These are phyloP conservation scores for Fusarium irregulare DNA, from an alignment of 2,329 filamentous ascomycete genomes.

Conservation along the genomic window DNA sequence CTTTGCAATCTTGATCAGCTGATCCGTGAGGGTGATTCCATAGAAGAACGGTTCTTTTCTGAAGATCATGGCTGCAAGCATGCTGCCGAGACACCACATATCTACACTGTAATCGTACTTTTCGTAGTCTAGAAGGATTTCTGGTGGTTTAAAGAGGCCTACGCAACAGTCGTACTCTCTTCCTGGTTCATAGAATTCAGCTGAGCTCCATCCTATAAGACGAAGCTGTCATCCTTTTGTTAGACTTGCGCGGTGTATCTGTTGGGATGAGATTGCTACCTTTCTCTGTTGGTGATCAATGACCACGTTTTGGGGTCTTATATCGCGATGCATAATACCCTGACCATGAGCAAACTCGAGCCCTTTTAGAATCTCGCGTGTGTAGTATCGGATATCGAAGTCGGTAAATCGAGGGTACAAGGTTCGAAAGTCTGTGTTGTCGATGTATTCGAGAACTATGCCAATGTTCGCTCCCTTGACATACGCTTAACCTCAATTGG, in stretches of 20 bases:
- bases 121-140: conserved; percentile 94
- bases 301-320: conserved; percentile 18
- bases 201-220: conserved; percentile 23
- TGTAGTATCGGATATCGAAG: conserved; percentile 15
- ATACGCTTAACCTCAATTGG: fast-evolving
- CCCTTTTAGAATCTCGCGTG: conserved; percentile 5
- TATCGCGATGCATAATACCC: conserved; percentile 18
- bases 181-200: background rate
- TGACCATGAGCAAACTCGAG: conserved; percentile 9
- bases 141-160: conserved; percentile 72
- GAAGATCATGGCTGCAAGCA: conserved; percentile 99
- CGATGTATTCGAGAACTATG: conserved; percentile 18
- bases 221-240: background rate
- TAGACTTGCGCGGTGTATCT: fast-evolving
- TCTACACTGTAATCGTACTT: conserved; percentile 98
- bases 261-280: fast-evolving
- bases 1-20: conserved; percentile 97
- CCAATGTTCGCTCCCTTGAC: conserved; percentile 11
- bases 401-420: background rate
- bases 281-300: conserved; percentile 11
- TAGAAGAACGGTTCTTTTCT: conserved; percentile 99
- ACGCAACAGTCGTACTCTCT: background rate
- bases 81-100: conserved; percentile 98
- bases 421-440: conserved; percentile 5
- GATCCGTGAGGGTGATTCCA: conserved; percentile 94